These are phyloP conservation scores for Mycena sp. DNA, from an alignment of 1,284 basidiomycete genomes.

Conservation along the genomic window DNA sequence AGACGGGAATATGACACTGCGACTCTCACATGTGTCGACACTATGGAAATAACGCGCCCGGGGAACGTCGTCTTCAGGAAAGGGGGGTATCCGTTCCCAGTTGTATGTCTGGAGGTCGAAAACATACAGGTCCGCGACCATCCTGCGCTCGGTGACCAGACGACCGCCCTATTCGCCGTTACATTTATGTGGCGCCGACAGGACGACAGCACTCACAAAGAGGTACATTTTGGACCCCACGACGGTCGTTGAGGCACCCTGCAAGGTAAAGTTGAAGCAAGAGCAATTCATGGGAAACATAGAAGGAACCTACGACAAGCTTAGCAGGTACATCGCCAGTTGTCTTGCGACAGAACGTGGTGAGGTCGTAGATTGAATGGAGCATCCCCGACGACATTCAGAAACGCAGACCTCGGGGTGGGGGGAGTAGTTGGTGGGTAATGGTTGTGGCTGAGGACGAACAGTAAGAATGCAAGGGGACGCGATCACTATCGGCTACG, in stretches of 20 bases:
- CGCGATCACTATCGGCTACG: no score
- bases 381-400: constrained; percentile 44
- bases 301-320: constrained; percentile 76
- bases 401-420: not conserved
- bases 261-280: constrained; percentile 13
- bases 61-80: constrained; percentile 73
- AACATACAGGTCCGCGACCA: constrained; percentile 89
- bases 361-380: constrained; percentile 89
- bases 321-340: constrained; percentile 89
- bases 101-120: constrained; percentile 83
- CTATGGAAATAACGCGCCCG: constrained; percentile 91
- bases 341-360: constrained; percentile 85
- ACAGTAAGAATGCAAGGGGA: no score
- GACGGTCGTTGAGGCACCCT: constrained; percentile 77
- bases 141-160: constrained; percentile 84
- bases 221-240: constrained; percentile 86
- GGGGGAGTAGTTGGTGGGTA: no score
- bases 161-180: constrained; percentile 74
- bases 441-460: no score
- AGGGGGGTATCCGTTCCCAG: constrained; percentile 79
- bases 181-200: constrained; percentile 17
- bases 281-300: not conserved
- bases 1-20: not conserved
- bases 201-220: constrained; percentile 64
- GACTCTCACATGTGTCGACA: constrained; percentile 81